Percentiles rank a stretch among this genome's conserved stretches.
Conservation (phyloP, 169 alveolate species). For the Plasmodium falciparum region DNA sequence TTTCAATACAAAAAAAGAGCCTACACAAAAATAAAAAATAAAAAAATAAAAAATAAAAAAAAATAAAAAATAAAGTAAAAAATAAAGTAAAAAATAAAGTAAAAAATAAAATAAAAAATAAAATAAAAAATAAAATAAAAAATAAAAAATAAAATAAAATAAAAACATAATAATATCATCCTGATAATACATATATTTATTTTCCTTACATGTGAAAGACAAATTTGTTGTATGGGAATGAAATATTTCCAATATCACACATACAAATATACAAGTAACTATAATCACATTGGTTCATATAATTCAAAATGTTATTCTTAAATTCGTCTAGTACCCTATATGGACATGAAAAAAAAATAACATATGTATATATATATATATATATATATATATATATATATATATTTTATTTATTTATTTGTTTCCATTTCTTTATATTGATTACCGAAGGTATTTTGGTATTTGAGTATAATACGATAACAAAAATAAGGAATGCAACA, state of each 20-base stretch:
- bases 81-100: neutral
- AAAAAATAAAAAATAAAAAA: neutral
- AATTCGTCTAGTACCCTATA: constrained; percentile 44
- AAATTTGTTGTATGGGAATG: constrained; percentile 52
- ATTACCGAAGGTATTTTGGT: constrained; percentile 38
- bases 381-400: neutral
- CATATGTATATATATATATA: neutral
- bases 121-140: neutral
- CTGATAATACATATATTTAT: neutral
- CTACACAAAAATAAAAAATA: neutral
- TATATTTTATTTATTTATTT: neutral
- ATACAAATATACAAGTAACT: constrained; percentile 44
- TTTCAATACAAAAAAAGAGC: constrained; percentile 68
- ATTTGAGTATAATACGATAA: constrained; percentile 66
- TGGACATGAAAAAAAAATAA: constrained; percentile 3
- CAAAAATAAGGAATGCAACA: constrained; percentile 41
- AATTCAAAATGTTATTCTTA: constrained; percentile 42
- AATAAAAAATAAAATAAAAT: neutral
- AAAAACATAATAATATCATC: neutral
- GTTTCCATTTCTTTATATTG: neutral
- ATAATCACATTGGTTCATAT: constrained; percentile 56
- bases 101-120: constrained; percentile 3
- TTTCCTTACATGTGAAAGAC: constrained; percentile 33
- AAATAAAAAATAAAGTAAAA: neutral
- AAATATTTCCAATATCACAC: constrained; percentile 60